Evolutionary conservation across 2,329 filamentous ascomycete genomes (phyloP), one percentile per base, ranked within the genome.

Genomic region (Xylariaceae sp.): DNA sequence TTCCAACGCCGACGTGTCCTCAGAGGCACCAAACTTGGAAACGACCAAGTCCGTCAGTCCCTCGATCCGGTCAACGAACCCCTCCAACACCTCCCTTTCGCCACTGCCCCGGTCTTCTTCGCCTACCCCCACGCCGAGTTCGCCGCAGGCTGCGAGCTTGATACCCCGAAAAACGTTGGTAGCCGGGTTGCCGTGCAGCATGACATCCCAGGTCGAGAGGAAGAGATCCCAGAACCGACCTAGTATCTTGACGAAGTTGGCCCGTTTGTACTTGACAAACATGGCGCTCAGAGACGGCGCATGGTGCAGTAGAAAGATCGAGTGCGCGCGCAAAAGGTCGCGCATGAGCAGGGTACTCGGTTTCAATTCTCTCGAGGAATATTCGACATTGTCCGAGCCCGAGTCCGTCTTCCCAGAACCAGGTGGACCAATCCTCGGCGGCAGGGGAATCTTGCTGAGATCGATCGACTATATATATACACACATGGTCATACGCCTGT

Each of bases 21-120:
- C 59, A 7, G 47, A 48, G 15, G 59, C 52, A 12, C 88, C 90
- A 60, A 94, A 97, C 50, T 85, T 82, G 30, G 86, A 88, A 3
- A 96, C 88, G 29, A 96, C 70, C 34, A 97, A 62, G 62, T 98
- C 92, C 5, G 94, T 76, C 27, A 98, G 70, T 1, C 92, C 92
- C 36, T 92, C 83, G 16, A 87, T 85, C 39, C 85, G 73, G 8
- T 73, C 74, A 2, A 88, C 79, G 46, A 95, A 78, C n/a, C 88
- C 88, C 61, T 97, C 90, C 2, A 98, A 69, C 0, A 97, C 90
- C 53, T 94, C 90, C 53, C 90, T 74, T 66, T 97, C 90, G 21
- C 88, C 88, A 58, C 90, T 96, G 4, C 90, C 90, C 60, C 88
- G 83, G 39, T 96, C 87, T 65, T 97, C 92, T 60, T 97, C 92